Evolutionary conservation across 768 basidiomycete genomes (phyloP).

Genomic region (Chalciporus chontae): DNA sequence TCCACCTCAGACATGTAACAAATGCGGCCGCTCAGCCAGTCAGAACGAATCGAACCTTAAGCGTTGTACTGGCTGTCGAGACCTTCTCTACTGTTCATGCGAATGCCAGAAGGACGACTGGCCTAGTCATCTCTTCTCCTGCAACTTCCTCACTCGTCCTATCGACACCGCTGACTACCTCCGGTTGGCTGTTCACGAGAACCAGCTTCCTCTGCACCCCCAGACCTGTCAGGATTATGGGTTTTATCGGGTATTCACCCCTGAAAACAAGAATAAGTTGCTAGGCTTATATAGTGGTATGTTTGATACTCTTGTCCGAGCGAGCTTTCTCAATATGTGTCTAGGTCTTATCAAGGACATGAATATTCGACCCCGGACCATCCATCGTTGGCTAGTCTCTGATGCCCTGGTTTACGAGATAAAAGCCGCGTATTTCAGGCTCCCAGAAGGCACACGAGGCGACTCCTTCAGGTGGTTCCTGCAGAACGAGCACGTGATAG

Average conservation of each 20-base stretch:
- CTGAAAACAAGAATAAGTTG: slow-evolving; percentile 16
- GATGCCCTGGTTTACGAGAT: slow-evolving; percentile 35
- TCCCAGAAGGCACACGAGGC: too few species aligned
- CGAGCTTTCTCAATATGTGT: too few species aligned
- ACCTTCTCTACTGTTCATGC: too few species aligned
- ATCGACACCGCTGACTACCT: slow-evolving; percentile 18
- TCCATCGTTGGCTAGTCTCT: slow-evolving; percentile 30
- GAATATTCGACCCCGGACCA: slow-evolving; percentile 20
- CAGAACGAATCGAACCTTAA: too few species aligned
- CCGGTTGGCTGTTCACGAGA: slow-evolving; percentile 18
- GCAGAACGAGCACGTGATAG: slow-evolving; percentile 30
- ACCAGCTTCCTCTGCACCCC: slow-evolving; percentile 28
- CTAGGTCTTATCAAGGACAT: slow-evolving; percentile 24
- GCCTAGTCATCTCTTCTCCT: background rate
- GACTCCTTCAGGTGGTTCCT: slow-evolving; percentile 37
- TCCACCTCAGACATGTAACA: too few species aligned
- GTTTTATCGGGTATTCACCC: slow-evolving; percentile 24
- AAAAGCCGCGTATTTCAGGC: slow-evolving; percentile 22
- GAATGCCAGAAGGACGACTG: background rate
- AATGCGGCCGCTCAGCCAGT: too few species aligned
- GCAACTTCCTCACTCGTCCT: background rate
- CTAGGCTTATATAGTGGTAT: slow-evolving; percentile 30
- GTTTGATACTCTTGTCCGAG: background rate
- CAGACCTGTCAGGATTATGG: slow-evolving; percentile 38
- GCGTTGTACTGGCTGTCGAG: too few species aligned